Evolutionary conservation across 2,329 filamentous ascomycete genomes (phyloP).

Genomic region (Aspergillus fischeri): DNA sequence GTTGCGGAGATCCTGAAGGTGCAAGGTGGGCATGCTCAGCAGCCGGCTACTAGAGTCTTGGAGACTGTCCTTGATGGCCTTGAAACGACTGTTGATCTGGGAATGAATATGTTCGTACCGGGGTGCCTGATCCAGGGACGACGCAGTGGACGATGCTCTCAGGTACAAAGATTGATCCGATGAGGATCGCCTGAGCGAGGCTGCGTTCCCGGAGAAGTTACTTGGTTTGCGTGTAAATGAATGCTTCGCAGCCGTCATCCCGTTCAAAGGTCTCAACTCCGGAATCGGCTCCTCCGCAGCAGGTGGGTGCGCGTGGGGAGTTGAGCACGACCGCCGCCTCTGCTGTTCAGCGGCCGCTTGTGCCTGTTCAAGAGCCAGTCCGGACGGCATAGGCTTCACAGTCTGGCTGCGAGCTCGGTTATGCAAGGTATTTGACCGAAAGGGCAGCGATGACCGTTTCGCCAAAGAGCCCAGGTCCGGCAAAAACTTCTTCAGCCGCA

Average conservation of each 20-base stretch:
- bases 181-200: constrained; percentile 54
- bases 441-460: constrained; percentile 28
- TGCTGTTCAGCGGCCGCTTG: constrained; percentile 2
- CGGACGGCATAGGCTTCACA: constrained; percentile 13
- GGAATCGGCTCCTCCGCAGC: constrained; percentile 30
- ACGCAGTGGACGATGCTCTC: constrained; percentile 69
- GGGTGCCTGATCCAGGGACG: constrained; percentile 78
- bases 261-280: constrained; percentile 27
- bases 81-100: constrained; percentile 83
- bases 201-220: constrained; percentile 20
- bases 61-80: constrained; percentile 84
- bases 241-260: constrained; percentile 27
- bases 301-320: constrained; percentile 17
- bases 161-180: constrained; percentile 75
- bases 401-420: constrained; percentile 28
- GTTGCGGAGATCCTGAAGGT: constrained; percentile 35
- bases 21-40: constrained; percentile 44
- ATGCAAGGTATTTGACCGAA: constrained; percentile 22
- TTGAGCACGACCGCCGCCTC: constrained; percentile 10
- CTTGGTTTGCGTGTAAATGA: constrained; percentile 30
- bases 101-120: constrained; percentile 75
- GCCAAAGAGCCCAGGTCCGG: constrained; percentile 31
- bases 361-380: constrained; percentile 17
- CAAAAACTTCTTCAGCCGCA: constrained; percentile 32
- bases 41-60: constrained; percentile 75